Evolutionary conservation across 2,329 filamentous ascomycete genomes (phyloP).

Genomic region (Cyanodermella asteris): DNA sequence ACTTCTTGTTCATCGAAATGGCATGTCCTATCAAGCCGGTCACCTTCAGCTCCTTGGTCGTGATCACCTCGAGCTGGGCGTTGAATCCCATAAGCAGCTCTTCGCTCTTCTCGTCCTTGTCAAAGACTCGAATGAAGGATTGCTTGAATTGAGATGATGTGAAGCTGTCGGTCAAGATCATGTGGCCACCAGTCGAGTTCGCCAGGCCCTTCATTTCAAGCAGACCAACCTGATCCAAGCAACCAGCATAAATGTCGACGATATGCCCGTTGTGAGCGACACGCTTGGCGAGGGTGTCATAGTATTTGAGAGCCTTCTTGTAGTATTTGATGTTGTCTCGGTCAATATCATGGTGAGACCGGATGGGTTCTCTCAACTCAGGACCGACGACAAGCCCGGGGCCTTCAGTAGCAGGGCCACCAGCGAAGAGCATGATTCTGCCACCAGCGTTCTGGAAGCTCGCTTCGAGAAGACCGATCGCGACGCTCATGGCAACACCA

Average conservation of each 20-base stretch:
- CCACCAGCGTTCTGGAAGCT: constrained; percentile 91
- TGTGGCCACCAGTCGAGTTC: constrained; percentile 91
- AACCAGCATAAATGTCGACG: constrained; percentile 93
- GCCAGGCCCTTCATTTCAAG: constrained; percentile 95
- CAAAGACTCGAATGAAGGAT: constrained; percentile 89
- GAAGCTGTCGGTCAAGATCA: constrained; percentile 96
- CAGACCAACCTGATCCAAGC: constrained; percentile 87
- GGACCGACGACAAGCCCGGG: constrained; percentile 93
- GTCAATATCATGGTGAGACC: constrained; percentile 97
- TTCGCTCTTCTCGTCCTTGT: constrained; percentile 86
- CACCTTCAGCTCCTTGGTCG: constrained; percentile 94
- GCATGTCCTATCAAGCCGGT: constrained; percentile 94
- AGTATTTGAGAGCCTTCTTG: constrained; percentile 98
- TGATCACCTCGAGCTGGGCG: constrained; percentile 81
- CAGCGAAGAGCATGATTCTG: constrained; percentile 91
- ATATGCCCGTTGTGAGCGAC: constrained; percentile 93
- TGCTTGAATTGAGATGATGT: constrained; percentile 99
- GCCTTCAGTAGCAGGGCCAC: constrained; percentile 83
- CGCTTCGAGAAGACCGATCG: constrained; percentile 75
- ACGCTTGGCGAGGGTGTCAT: constrained; percentile 80
- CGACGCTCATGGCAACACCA: constrained; percentile 88
- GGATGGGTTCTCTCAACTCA: constrained; percentile 85
- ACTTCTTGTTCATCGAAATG: constrained; percentile 94
- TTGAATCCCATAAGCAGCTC: constrained; percentile 98
- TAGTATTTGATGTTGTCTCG: constrained; percentile 98